Percentiles rank a stretch among this genome's conserved stretches.
These are phyloP conservation scores for Parietichytrium sp. DNA, from an alignment of 108 stramenopile species.

Conservation along the genomic window DNA sequence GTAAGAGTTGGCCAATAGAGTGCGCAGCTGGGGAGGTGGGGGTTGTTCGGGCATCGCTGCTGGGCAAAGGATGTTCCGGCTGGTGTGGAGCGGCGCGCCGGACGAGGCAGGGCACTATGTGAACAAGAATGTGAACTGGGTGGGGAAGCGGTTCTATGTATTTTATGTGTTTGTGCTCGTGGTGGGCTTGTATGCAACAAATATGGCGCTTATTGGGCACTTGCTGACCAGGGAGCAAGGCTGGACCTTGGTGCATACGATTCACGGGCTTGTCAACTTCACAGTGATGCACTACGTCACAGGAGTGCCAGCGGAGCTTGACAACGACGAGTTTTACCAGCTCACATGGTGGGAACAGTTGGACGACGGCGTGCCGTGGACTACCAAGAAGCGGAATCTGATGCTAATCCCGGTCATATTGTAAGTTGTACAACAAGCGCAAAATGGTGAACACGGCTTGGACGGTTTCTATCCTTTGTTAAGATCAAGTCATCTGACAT, in stretches of 20 bases:
- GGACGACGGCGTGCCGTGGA: constrained; percentile 24
- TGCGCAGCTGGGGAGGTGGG: too few species aligned
- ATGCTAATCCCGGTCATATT: constrained; percentile 28
- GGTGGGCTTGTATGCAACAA: not conserved
- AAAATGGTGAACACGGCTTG: too few species aligned
- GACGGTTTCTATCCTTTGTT: too few species aligned
- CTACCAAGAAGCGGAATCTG: constrained; percentile 28
- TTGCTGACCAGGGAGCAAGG: not conserved
- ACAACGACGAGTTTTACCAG: constrained; percentile 38
- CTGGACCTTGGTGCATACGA: not conserved
- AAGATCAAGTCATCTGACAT: too few species aligned
- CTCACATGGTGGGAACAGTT: constrained; percentile 37
- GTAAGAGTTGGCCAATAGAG: too few species aligned
- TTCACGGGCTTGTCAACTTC: constrained; percentile 32
- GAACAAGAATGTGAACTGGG: constrained; percentile 38
- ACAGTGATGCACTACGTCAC: constrained; percentile 39
- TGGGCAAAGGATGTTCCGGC: too few species aligned
- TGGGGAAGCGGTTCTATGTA: constrained; percentile 34
- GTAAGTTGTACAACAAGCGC: constrained; percentile 12
- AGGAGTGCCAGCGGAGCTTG: constrained; percentile 24
- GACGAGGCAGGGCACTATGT: constrained; percentile 33
- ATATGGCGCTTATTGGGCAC: not conserved
- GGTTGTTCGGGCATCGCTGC: too few species aligned
- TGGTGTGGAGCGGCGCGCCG: not conserved
- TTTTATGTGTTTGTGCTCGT: constrained; percentile 28